These are phyloP conservation scores for Pelargonium myrrhifolium DNA, from an alignment of 441 rosid genomes.

Conservation along the genomic window DNA sequence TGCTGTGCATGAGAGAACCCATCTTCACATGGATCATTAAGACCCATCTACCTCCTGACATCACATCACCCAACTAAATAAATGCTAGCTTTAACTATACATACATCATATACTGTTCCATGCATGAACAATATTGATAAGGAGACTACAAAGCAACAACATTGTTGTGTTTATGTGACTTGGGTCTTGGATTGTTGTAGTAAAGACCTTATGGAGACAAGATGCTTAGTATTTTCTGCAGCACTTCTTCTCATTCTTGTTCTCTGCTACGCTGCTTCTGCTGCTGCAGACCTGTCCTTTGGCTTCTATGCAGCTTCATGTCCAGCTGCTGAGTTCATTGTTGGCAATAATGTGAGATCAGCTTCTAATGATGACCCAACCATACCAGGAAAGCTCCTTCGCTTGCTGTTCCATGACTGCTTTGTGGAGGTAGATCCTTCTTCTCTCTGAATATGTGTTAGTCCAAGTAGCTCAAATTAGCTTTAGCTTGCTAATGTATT, in stretches of 20 bases:
- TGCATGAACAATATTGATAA: not conserved
- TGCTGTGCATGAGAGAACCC: constrained; percentile 5
- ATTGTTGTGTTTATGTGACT: not conserved
- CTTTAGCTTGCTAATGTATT: not conserved
- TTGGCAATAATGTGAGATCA: constrained; percentile 44
- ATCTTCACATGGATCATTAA: constrained; percentile 4
- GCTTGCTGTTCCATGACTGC: constrained; percentile 59
- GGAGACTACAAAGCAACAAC: not conserved
- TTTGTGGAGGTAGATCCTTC: constrained; percentile 42
- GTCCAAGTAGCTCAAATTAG: no score
- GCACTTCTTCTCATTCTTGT: constrained; percentile 16
- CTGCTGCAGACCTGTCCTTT: constrained; percentile 38
- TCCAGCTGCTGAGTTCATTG: constrained; percentile 47
- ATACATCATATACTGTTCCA: not conserved
- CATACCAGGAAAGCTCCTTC: constrained; percentile 57
- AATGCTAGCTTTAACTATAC: constrained; percentile 32
- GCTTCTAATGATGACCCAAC: constrained; percentile 45
- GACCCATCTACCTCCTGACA: constrained; percentile 31
- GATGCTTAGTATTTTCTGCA: constrained; percentile 5
- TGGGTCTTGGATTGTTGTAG: not conserved
- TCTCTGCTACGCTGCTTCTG: constrained; percentile 24
- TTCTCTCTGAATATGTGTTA: constrained; percentile 1
- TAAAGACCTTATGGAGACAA: constrained; percentile 29
- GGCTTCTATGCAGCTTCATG: constrained; percentile 47
- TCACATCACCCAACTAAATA: constrained; percentile 16